Percentiles rank a stretch among this genome's conserved stretches.
Conservation (phyloP, 139 green algal genomes). For the Limnomonas spitsbergensis region DNA sequence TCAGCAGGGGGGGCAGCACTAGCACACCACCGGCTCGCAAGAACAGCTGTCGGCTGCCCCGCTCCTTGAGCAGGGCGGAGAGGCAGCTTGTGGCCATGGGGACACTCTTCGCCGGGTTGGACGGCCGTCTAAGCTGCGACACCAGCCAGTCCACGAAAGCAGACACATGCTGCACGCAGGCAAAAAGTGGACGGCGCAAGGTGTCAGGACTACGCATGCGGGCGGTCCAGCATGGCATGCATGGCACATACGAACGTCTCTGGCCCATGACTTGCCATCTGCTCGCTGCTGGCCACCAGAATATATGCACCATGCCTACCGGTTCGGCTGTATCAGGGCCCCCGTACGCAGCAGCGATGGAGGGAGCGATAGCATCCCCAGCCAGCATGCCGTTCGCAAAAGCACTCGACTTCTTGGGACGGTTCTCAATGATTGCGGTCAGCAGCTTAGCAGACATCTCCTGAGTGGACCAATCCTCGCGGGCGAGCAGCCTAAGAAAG, state of each 20-base stretch:
- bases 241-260: too few species aligned
- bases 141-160: slow-evolving; percentile 85
- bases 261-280: too few species aligned
- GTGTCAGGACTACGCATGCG: background rate
- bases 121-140: slow-evolving; percentile 76
- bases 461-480: slow-evolving; percentile 88
- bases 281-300: too few species aligned
- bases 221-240: too few species aligned
- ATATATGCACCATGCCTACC: slow-evolving; percentile 27
- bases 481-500: slow-evolving; percentile 67
- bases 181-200: too few species aligned
- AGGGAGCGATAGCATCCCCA: slow-evolving; percentile 8
- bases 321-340: slow-evolving; percentile 33
- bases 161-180: slow-evolving; percentile 41
- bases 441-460: slow-evolving; percentile 78
- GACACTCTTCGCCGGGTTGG: slow-evolving; percentile 54
- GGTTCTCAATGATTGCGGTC: slow-evolving; percentile 54
- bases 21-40: slow-evolving; percentile 31
- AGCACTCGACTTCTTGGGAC: slow-evolving; percentile 47
- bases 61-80: slow-evolving; percentile 75
- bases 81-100: slow-evolving; percentile 61
- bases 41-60: slow-evolving; percentile 62
- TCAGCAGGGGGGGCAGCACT: slow-evolving; percentile 66
- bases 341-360: slow-evolving; percentile 5
- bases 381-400: slow-evolving; percentile 31